Percentiles rank a stretch among this genome's conserved stretches.
phyloP scores from a whole-genome alignment of 306 rosid species.

The Biancaea sappan region DNA sequence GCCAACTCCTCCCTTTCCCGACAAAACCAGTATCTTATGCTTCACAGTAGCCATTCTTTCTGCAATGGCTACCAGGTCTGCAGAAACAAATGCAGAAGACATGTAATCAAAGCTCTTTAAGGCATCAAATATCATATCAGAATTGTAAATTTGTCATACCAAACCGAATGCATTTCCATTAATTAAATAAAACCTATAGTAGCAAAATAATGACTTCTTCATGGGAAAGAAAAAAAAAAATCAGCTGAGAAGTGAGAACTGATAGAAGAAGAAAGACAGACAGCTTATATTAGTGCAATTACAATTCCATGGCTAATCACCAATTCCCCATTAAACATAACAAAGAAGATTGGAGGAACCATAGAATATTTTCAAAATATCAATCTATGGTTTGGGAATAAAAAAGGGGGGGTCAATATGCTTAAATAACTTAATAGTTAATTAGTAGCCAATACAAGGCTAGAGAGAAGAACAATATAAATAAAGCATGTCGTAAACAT shows the following conservation, averaged over 20 bases:
- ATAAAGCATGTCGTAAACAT: background rate
- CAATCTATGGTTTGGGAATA: background rate
- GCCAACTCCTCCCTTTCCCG: conserved; percentile 98
- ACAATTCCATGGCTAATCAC: conserved; percentile 2
- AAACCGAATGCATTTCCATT: background rate
- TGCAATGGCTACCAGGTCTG: conserved; percentile 81
- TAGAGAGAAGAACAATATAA: background rate
- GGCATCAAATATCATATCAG: background rate
- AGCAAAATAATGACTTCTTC: background rate
- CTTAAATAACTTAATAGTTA: background rate
- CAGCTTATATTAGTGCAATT: background rate
- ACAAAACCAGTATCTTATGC: conserved; percentile 85
- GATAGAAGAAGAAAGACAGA: background rate
- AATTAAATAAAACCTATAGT: background rate
- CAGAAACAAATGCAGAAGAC: conserved; percentile 30
- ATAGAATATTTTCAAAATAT: background rate
- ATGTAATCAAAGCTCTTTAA: conserved; percentile 1
- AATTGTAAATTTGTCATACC: background rate
- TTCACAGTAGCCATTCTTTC: conserved; percentile 95
- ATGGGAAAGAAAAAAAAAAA: background rate
- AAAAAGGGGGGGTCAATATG: background rate
- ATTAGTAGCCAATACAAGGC: background rate
- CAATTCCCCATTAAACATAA: background rate
- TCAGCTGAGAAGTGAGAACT: background rate
- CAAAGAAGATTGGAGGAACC: conserved; percentile 7